Percentiles rank a stretch among this genome's conserved stretches.
Conservation (phyloP, 73 alveolate species). For the Paraurostyla sp. region DNA sequence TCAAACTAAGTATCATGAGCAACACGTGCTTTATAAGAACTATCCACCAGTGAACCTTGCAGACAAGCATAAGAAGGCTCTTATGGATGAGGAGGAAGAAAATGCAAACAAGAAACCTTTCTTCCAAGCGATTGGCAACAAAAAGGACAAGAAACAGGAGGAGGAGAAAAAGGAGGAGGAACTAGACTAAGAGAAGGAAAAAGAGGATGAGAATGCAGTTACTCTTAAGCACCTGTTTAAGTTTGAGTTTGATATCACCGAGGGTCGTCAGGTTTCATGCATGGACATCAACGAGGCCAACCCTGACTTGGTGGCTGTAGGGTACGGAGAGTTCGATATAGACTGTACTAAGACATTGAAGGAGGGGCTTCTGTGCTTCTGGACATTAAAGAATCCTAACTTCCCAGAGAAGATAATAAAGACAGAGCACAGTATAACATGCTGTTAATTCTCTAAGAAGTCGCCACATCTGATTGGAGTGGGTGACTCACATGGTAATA, state of each 20-base stretch:
- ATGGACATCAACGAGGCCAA: conserved; percentile 96
- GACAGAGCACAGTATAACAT: conserved; percentile 90
- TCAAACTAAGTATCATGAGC: conserved; percentile 94
- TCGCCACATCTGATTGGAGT: conserved; percentile 96
- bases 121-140: conserved; percentile 68
- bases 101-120: conserved; percentile 64
- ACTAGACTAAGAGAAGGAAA: conserved; percentile 83
- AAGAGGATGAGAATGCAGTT: conserved; percentile 82
- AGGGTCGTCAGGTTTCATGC: conserved; percentile 90
- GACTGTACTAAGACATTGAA: conserved; percentile 74
- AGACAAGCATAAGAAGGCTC: conserved; percentile 67
- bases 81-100: conserved; percentile 72
- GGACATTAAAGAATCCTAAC: conserved; percentile 98
- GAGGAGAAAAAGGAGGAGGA: conserved; percentile 88
- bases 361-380: conserved; percentile 92
- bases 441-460: conserved; percentile 91
- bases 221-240: conserved; percentile 87
- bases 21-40: conserved; percentile 95
- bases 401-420: conserved; percentile 97
- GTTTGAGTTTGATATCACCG: conserved; percentile 88
- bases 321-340: conserved; percentile 93
- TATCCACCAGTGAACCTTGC: conserved; percentile 94
- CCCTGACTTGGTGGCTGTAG: conserved; percentile 96
- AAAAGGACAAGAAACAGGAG: conserved; percentile 80
- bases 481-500: conserved; percentile 96